phyloP scores from a whole-genome alignment of 768 basidiomycete species.

The Sarcodon aspratus region DNA sequence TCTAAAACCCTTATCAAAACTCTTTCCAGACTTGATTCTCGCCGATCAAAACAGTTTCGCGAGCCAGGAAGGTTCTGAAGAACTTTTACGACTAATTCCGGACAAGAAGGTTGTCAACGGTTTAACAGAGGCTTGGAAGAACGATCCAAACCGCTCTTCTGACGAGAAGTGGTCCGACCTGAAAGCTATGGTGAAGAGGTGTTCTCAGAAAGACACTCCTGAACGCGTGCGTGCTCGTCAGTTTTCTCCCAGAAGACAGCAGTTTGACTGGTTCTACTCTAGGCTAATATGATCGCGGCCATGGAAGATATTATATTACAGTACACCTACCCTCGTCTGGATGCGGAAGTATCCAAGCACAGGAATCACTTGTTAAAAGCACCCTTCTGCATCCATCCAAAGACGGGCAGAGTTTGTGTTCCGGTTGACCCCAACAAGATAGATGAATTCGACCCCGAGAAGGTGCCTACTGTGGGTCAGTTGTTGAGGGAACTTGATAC shows the following conservation, averaged over 20 bases:
- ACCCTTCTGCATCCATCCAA: conserved; percentile 95
- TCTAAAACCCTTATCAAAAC: conserved; percentile 32
- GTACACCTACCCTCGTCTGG: conserved; percentile 93
- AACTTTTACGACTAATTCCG: conserved; percentile 65
- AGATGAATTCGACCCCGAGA: conserved; percentile 73
- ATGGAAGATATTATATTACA: conserved; percentile 86
- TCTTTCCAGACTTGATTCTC: conserved; percentile 62
- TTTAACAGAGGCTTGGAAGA: conserved; percentile 51
- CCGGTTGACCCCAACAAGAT: conserved; percentile 73
- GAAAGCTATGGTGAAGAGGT: conserved; percentile 23
- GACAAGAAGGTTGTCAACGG: conserved; percentile 36
- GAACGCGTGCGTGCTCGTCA: conserved; percentile 20
- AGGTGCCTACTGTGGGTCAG: conserved; percentile 79
- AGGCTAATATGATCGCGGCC: conserved; percentile 29
- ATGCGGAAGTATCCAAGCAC: conserved; percentile 95
- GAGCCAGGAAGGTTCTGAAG: conserved; percentile 58
- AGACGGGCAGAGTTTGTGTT: conserved; percentile 91
- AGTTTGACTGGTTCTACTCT: neutral
- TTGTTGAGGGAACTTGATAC: conserved; percentile 72
- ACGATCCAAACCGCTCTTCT: conserved; percentile 41
- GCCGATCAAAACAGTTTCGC: conserved; percentile 79
- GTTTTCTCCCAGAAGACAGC: neutral
- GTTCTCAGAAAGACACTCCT: conserved; percentile 13
- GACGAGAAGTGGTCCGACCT: conserved; percentile 68
- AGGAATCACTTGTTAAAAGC: conserved; percentile 96